Conservation (phyloP, 768 basidiomycete species). For the Neoboletus brunneissimus region DNA sequence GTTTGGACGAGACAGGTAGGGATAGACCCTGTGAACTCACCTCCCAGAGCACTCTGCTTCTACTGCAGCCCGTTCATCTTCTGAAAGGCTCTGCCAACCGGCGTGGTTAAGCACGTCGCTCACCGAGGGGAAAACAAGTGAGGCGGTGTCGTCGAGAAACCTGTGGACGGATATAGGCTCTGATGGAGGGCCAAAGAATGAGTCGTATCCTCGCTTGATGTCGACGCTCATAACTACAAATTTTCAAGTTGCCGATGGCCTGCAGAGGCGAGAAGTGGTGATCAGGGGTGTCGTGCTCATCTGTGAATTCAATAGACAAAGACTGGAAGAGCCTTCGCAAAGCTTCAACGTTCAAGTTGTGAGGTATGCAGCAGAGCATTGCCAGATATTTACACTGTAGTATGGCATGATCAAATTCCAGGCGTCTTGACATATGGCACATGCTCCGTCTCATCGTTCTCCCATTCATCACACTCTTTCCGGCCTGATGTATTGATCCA, state of each 20-base stretch:
- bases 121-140: conserved; percentile 7
- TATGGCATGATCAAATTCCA: too few relatives aligned
- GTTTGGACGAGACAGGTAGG: not conserved
- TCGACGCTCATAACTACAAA: conserved; percentile 17
- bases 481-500: conserved; percentile 12
- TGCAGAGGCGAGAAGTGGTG: not conserved
- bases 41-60: conserved; percentile 41
- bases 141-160: conserved; percentile 40
- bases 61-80: conserved; percentile 30
- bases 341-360: not conserved
- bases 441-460: too few relatives aligned
- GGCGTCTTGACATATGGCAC: too few relatives aligned
- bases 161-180: conserved; percentile 46
- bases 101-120: conserved; percentile 11
- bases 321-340: not conserved
- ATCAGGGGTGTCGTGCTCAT: not conserved
- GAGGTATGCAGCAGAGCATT: too few relatives aligned
- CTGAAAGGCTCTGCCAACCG: conserved; percentile 25
- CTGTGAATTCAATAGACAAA: not conserved
- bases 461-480: not conserved
- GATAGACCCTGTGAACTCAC: conserved; percentile 22
- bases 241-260: not conserved
- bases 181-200: conserved; percentile 64
- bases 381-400: too few relatives aligned
- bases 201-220: conserved; percentile 40